These are phyloP conservation scores for Amaranthus palmeri DNA, from an alignment of 148 eudicot genomes.

Conservation along the genomic window DNA sequence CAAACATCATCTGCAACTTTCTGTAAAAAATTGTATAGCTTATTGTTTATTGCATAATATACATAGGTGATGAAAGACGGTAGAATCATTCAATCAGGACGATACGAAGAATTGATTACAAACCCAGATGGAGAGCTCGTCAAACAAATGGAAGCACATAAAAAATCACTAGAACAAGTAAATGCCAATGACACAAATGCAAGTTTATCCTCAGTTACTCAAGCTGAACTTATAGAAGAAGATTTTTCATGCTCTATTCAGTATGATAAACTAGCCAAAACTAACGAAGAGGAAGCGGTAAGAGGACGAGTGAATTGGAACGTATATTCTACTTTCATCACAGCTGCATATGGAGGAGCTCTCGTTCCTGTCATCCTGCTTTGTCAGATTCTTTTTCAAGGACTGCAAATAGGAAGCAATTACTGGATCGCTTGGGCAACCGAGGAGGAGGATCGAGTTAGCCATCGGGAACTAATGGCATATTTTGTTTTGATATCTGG, in stretches of 20 bases:
- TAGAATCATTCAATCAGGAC: conserved; percentile 65
- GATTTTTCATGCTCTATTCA: conserved; percentile 24
- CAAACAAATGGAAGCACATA: conserved; percentile 67
- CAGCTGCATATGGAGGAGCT: conserved; percentile 72
- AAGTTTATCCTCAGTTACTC: conserved; percentile 21
- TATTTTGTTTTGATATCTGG: conserved; percentile 61
- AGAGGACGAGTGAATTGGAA: conserved; percentile 63
- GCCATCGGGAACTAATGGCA: conserved; percentile 44
- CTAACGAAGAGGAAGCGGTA: conserved; percentile 55
- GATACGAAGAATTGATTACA: conserved; percentile 51
- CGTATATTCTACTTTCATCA: conserved; percentile 60
- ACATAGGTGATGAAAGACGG: conserved; percentile 86
- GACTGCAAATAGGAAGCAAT: conserved; percentile 71
- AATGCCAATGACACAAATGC: conserved; percentile 31
- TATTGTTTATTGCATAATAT: background rate
- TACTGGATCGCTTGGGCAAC: conserved; percentile 97
- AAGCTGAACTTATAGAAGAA: conserved; percentile 43
- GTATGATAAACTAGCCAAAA: conserved; percentile 27
- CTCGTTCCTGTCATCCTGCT: conserved; percentile 72
- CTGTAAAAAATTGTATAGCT: background rate
- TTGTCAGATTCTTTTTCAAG: conserved; percentile 75
- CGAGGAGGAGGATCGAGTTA: conserved; percentile 46
- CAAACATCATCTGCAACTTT: too few species aligned
- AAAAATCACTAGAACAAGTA: conserved; percentile 60
- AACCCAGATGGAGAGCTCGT: conserved; percentile 58